Percentiles rank a stretch among this genome's conserved stretches.
These are phyloP conservation scores for Capsicum rhomboideum DNA, from an alignment of 257 asterid genomes.

Conservation along the genomic window DNA sequence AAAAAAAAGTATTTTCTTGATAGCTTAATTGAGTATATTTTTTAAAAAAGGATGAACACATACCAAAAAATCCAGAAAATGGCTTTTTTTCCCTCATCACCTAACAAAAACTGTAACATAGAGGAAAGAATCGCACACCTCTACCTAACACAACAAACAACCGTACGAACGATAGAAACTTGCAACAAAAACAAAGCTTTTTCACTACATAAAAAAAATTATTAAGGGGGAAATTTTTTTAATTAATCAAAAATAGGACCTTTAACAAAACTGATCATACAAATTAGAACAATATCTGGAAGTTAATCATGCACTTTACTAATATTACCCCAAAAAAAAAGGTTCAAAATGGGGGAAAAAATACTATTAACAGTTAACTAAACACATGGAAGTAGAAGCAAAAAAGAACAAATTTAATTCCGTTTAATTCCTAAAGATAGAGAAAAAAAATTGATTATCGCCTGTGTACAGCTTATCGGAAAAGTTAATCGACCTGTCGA, in stretches of 20 bases:
- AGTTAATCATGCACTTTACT: background rate
- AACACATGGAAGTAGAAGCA: background rate
- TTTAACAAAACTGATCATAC: background rate
- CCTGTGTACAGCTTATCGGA: background rate
- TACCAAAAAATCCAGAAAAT: background rate
- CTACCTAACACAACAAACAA: constrained; percentile 13
- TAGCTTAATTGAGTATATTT: background rate
- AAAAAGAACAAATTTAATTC: background rate
- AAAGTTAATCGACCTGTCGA: constrained; percentile 49
- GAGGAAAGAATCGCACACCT: constrained; percentile 2
- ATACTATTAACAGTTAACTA: background rate
- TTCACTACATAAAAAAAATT: background rate
- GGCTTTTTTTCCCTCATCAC: background rate
- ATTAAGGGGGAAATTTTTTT: background rate
- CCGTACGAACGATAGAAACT: background rate
- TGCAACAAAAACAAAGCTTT: background rate
- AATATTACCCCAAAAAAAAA: background rate
- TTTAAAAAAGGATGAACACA: background rate
- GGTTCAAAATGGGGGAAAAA: background rate
- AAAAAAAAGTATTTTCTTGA: background rate
- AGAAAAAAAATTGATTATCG: background rate
- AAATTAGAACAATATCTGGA: background rate
- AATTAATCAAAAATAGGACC: background rate
- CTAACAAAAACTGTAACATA: background rate
- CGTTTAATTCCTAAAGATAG: background rate